phyloP scores from a whole-genome alignment of 805 yeast species.

The Debaryomyces hansenii region DNA sequence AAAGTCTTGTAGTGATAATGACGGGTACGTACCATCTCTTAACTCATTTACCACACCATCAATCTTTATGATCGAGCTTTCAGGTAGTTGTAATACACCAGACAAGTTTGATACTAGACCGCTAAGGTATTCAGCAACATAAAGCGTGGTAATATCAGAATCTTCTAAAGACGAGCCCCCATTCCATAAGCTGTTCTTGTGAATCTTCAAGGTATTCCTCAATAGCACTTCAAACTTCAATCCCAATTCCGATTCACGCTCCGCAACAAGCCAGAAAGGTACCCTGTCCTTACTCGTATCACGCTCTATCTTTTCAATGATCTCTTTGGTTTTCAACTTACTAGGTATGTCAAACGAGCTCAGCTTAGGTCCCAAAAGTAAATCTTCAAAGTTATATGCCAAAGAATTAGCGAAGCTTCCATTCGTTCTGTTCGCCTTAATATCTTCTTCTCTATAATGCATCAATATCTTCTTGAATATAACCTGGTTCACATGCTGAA shows the following conservation, averaged over 20 bases:
- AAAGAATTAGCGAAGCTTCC: constrained; percentile 7
- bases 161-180: background rate
- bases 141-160: constrained; percentile 1
- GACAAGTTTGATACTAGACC: constrained; percentile 3
- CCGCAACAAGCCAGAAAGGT: constrained; percentile 1
- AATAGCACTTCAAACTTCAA: constrained; percentile 17
- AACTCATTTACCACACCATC: constrained; percentile 10
- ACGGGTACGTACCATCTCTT: background rate
- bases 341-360: constrained; percentile 8
- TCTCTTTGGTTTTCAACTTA: constrained; percentile 13
- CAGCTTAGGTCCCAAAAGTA: constrained; percentile 21
- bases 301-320: constrained; percentile 15
- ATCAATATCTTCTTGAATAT: constrained; percentile 13
- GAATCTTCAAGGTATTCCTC: constrained; percentile 9
- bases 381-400: constrained; percentile 11
- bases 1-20: constrained; percentile 6
- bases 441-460: constrained; percentile 14
- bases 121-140: constrained; percentile 1
- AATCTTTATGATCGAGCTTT: constrained; percentile 8
- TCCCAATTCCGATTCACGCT: constrained; percentile 15
- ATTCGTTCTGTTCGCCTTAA: constrained; percentile 2
- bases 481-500: constrained; percentile 15
- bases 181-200: background rate
- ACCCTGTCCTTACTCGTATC: constrained; percentile 1
- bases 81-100: background rate